Evolutionary conservation across 768 basidiomycete genomes (phyloP), one percentile per base, ranked within the genome.

Genomic region (Pleurotus eryngii): DNA sequence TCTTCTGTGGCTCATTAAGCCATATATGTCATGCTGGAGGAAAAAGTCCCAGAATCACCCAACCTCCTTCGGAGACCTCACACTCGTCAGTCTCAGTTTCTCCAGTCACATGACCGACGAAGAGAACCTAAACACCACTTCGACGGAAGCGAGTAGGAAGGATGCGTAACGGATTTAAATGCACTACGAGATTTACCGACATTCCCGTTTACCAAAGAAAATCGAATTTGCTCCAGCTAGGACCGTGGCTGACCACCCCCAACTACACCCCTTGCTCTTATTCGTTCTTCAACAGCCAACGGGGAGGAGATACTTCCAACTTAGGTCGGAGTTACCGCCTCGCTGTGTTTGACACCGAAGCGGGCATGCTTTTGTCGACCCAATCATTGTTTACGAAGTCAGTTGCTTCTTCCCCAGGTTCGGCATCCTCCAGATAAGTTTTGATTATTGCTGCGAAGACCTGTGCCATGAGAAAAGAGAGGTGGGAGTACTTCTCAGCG

Each of bases 1-100:
- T 20, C 51, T 42, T 54, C 39, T 17, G 51, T 11, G 51, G 49
- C 9, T 26, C 24, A 54, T 54, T 54, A 54, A 54, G 35, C 51
- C 51, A 39, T 54, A 54, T 54, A 39, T 20, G 51, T 40, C 51
- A 6, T 26, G 6, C 17, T 54, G 51, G 24, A 17, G 26, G 39
- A 24, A 54, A 45, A 45, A 22, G 20, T 45, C n/a, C 20, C 20
- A 45, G 15, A 45, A 17, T 17, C 42, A n/a, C 20, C 42, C 42
- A 45, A 22, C 42, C n/a, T 45, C n/a, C n/a, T 17, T 22, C 42
- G 20, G 42, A 45, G 42, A 17, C 20, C n/a, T 45, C 42, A 22
- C 42, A 45, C 20, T n/a, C n/a, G n/a, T 45, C 6, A 17, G n/a
- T 45, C 9, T 45, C 5, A 17, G n/a, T 45, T 11, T n/a, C 20